phyloP scores from a whole-genome alignment of 176 grass and related monocot species.

The Otatea glauca region DNA sequence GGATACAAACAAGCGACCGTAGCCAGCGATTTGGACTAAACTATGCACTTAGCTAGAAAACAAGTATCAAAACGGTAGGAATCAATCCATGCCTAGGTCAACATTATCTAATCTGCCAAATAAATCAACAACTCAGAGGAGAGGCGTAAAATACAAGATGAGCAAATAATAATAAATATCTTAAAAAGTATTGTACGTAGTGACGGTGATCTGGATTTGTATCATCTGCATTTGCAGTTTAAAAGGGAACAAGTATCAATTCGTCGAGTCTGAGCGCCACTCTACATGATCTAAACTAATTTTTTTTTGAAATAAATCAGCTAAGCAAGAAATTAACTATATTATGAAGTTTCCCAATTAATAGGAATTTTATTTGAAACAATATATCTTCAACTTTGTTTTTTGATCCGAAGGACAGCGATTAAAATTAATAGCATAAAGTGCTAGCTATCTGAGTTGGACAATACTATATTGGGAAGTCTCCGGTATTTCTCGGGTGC shows the following conservation, averaged over 20 bases:
- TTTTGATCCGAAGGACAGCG: no score
- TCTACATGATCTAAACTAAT: neutral
- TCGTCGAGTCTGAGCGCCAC: neutral
- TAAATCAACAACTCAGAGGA: neutral
- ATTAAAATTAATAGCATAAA: neutral
- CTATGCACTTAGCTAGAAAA: neutral
- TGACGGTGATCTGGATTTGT: neutral
- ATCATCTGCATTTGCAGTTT: neutral
- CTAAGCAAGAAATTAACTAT: neutral
- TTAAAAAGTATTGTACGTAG: neutral
- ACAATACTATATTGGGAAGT: neutral
- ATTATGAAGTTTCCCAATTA: neutral
- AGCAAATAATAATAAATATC: neutral
- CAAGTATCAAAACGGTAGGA: neutral
- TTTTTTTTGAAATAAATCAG: neutral
- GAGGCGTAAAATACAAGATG: neutral
- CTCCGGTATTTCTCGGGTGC: slow-evolving; percentile 28
- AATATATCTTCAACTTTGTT: neutral
- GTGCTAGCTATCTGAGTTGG: neutral
- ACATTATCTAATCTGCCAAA: slow-evolving; percentile 2
- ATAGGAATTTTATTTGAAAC: neutral
- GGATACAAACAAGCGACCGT: neutral
- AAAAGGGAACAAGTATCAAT: neutral
- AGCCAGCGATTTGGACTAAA: neutral
- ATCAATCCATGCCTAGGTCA: slow-evolving; percentile 21